Evolutionary conservation across 768 basidiomycete genomes (phyloP).

Genomic region (Trametes villosa): DNA sequence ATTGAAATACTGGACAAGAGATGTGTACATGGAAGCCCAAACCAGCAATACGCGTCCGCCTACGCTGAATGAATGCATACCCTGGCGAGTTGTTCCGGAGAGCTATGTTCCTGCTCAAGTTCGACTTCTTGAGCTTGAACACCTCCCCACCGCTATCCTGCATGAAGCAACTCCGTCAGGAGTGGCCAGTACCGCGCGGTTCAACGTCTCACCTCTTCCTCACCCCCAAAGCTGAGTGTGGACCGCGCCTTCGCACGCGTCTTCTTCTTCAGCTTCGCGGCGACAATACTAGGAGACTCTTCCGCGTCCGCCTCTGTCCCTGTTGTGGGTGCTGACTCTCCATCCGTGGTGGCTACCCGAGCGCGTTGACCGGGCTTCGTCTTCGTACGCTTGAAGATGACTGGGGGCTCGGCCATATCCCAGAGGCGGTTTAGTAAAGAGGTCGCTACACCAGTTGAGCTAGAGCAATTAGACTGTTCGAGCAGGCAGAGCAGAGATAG

Average conservation of each 20-base stretch:
- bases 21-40: slow-evolving; percentile 21
- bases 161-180: slow-evolving; percentile 33
- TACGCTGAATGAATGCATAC: background rate
- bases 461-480: background rate
- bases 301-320: slow-evolving; percentile 38
- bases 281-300: slow-evolving; percentile 64
- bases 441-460: background rate
- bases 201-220: slow-evolving; percentile 55
- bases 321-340: slow-evolving; percentile 14
- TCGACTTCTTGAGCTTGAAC: slow-evolving; percentile 84
- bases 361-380: slow-evolving; percentile 44
- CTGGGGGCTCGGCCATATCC: slow-evolving; percentile 34
- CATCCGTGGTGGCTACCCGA: slow-evolving; percentile 40
- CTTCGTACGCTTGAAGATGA: slow-evolving; percentile 50
- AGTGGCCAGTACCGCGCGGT: slow-evolving; percentile 16
- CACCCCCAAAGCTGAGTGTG: slow-evolving; percentile 77
- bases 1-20: background rate
- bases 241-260: slow-evolving; percentile 64
- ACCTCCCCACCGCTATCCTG: slow-evolving; percentile 66
- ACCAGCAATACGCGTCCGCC: background rate
- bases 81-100: slow-evolving; percentile 47
- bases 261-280: slow-evolving; percentile 73
- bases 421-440: background rate
- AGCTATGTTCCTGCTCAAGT: slow-evolving; percentile 66
- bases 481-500: background rate